Evolutionary conservation across 495 filamentous ascomycete species (phyloP).

Genomic region (Niebla homalea): DNA sequence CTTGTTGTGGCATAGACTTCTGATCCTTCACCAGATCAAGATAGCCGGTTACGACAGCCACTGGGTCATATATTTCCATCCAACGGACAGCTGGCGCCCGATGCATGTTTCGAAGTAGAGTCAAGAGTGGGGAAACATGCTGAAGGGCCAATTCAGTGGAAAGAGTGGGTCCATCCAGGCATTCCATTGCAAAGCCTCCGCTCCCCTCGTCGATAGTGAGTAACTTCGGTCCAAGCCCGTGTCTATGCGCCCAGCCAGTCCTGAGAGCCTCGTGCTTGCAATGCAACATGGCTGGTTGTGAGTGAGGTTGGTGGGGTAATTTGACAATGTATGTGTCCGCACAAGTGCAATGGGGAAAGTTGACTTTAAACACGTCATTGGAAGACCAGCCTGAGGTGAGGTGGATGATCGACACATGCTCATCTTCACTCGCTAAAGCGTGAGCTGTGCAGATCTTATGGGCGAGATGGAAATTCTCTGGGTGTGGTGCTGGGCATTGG

Average conservation of each 20-base stretch:
- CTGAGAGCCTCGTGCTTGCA: not conserved
- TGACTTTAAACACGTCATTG: not conserved
- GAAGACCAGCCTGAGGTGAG: not conserved
- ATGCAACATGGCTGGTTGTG: not conserved
- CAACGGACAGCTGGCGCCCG: not conserved
- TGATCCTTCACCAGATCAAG: not conserved
- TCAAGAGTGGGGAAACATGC: not conserved
- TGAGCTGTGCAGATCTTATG: not conserved
- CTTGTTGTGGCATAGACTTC: not conserved
- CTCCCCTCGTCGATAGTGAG: constrained; percentile 1
- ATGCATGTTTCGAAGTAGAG: constrained; percentile 2
- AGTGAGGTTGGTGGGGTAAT: not conserved
- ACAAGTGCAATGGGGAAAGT: not conserved
- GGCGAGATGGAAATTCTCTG: not conserved
- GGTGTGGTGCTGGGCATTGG: not conserved
- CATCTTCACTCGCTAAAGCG: not conserved
- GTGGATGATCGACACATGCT: not conserved
- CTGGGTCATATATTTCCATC: constrained; percentile 3
- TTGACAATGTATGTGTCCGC: not conserved
- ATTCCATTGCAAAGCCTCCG: constrained; percentile 4
- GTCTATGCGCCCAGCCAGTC: constrained; percentile 1
- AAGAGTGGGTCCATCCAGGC: not conserved
- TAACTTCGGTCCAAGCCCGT: constrained; percentile 5
- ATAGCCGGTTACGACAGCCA: not conserved
- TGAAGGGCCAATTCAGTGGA: not conserved